phyloP scores from a whole-genome alignment of 2,329 filamentous ascomycete species.

The Arthrobotrys iridis region DNA sequence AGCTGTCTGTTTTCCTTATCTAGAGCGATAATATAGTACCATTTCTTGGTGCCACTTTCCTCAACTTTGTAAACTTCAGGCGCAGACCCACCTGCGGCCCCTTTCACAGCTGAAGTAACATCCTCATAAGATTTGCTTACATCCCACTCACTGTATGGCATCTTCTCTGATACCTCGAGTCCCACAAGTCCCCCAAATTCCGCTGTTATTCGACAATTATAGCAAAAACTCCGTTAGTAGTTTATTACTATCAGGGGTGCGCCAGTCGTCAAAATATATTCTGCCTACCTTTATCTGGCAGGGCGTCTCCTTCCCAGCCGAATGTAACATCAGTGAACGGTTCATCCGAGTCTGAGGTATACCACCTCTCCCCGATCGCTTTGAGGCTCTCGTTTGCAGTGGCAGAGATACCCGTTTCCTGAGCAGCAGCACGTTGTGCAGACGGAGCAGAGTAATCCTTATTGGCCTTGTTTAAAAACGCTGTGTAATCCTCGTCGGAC shows the following conservation, averaged over 20 bases:
- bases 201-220: constrained; percentile 63
- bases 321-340: constrained; percentile 61
- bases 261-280: constrained; percentile 8
- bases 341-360: constrained; percentile 84
- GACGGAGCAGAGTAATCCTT: constrained; percentile 66
- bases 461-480: constrained; percentile 89
- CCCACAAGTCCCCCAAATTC: constrained; percentile 76
- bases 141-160: constrained; percentile 78
- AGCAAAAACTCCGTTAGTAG: constrained; percentile 18
- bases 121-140: constrained; percentile 74
- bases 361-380: constrained; percentile 73
- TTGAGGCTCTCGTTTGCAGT: constrained; percentile 66
- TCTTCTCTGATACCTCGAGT: constrained; percentile 69
- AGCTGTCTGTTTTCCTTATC: constrained; percentile 70
- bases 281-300: constrained; percentile 55
- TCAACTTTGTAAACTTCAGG: constrained; percentile 52
- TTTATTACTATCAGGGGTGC: constrained; percentile 20
- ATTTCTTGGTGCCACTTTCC: constrained; percentile 61
- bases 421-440: constrained; percentile 57
- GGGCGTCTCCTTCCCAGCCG: constrained; percentile 46
- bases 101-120: constrained; percentile 70
- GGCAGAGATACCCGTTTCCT: constrained; percentile 65
- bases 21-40: constrained; percentile 82
- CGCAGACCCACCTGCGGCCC: constrained; percentile 44
- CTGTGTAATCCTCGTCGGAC: constrained; percentile 82